These are phyloP conservation scores for Pyrrhoderma noxium DNA, from an alignment of 1,284 basidiomycete species.

Conservation along the genomic window DNA sequence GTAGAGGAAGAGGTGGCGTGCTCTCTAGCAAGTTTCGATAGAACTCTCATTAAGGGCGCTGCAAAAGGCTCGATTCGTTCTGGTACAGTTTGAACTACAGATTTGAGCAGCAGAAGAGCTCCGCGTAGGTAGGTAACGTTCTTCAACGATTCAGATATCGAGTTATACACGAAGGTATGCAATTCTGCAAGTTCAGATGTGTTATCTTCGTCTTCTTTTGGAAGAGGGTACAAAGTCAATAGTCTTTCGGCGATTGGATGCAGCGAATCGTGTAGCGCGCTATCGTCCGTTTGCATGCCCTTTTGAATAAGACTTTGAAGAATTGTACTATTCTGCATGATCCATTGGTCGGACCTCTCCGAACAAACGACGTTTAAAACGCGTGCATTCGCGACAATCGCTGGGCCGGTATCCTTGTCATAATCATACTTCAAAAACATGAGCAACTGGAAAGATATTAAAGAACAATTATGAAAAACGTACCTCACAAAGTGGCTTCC, in stretches of 20 bases:
- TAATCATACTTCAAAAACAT: slow-evolving; percentile 55
- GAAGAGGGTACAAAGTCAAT: slow-evolving; percentile 74
- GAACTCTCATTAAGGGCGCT: slow-evolving; percentile 72
- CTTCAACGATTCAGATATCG: slow-evolving; percentile 79
- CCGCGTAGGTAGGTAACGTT: slow-evolving; percentile 71
- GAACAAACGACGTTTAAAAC: slow-evolving; percentile 84
- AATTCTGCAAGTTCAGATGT: slow-evolving; percentile 67
- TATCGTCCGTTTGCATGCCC: slow-evolving; percentile 75
- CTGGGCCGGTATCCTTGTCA: slow-evolving; percentile 57
- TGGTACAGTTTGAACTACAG: slow-evolving; percentile 79
- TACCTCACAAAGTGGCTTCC: slow-evolving; percentile 76
- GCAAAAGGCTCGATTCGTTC: slow-evolving; percentile 84
- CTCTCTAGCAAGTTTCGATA: slow-evolving; percentile 85
- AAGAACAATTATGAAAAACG: slow-evolving; percentile 2
- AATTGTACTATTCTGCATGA: slow-evolving; percentile 64
- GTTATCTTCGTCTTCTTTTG: slow-evolving; percentile 73
- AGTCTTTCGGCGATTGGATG: slow-evolving; percentile 84
- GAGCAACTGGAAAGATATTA: slow-evolving; percentile 23
- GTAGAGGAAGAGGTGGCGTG: slow-evolving; percentile 59
- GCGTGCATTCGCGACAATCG: slow-evolving; percentile 81
- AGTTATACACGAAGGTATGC: slow-evolving; percentile 67
- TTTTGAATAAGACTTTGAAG: slow-evolving; percentile 89
- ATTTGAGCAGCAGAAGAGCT: slow-evolving; percentile 81
- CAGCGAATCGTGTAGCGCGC: slow-evolving; percentile 69
- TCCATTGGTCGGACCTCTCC: slow-evolving; percentile 85